A percentile compares a stretch with the other conserved stretches of the same genome.
These are phyloP conservation scores for Malus sieversii DNA, from an alignment of 306 rosid genomes.

Conservation along the genomic window DNA sequence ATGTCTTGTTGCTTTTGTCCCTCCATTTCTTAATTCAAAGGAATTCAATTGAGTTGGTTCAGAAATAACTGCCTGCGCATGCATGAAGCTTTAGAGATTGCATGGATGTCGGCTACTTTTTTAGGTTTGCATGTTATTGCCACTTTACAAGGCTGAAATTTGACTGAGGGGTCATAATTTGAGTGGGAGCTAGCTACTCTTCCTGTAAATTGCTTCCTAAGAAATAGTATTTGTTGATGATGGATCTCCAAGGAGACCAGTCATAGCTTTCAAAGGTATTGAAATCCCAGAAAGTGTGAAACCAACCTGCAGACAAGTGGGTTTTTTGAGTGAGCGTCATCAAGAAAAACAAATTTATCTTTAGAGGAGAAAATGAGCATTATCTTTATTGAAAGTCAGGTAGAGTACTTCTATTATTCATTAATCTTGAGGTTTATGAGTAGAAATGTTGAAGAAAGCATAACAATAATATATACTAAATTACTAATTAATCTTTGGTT, in stretches of 20 bases:
- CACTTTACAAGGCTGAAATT: background rate
- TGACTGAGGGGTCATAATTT: background rate
- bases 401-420: background rate
- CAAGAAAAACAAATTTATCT: background rate
- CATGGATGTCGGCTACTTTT: background rate
- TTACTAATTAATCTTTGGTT: background rate
- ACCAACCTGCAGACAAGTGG: slow-evolving; percentile 3
- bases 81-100: too few relatives aligned
- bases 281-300: background rate
- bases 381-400: slow-evolving; percentile 11
- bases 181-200: background rate
- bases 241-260: background rate
- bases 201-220: background rate
- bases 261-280: background rate
- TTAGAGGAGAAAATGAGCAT: background rate
- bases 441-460: background rate
- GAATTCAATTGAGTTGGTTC: too few relatives aligned
- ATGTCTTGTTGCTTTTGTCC: background rate
- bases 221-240: slow-evolving; percentile 3
- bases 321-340: background rate
- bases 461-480: background rate
- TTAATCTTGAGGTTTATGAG: background rate
- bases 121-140: background rate
- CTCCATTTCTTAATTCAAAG: background rate
- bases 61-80: background rate